A percentile compares a stretch with the other conserved stretches of the same genome.
phyloP scores from a whole-genome alignment of 1,284 basidiomycete genomes.

The Moesziomyces aphidis region DNA sequence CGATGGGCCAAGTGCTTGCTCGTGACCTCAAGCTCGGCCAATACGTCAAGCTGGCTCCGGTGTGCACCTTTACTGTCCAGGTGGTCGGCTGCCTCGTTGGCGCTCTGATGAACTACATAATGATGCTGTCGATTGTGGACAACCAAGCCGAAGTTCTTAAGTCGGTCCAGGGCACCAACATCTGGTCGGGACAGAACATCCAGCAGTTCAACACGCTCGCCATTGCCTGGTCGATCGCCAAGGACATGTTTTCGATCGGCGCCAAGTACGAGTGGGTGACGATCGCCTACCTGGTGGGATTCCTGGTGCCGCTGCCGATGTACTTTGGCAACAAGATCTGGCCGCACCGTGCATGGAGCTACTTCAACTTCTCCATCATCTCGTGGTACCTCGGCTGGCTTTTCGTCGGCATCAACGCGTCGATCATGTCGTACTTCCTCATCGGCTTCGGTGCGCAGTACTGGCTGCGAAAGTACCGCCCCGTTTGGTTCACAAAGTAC shows the following conservation, averaged over 20 bases:
- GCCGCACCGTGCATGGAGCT: constrained; percentile 39
- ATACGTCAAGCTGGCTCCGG: constrained; percentile 53
- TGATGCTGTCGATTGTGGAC: constrained; percentile 30
- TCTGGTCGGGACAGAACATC: constrained; percentile 49
- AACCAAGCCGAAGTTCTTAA: constrained; percentile 41
- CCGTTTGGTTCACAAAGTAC: constrained; percentile 71
- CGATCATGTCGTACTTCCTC: constrained; percentile 31
- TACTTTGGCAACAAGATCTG: constrained; percentile 33
- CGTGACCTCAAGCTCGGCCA: constrained; percentile 47
- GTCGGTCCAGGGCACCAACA: constrained; percentile 42
- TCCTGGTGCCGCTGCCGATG: constrained; percentile 27
- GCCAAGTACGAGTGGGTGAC: constrained; percentile 42
- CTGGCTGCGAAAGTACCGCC: constrained; percentile 40
- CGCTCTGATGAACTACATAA: constrained; percentile 41
- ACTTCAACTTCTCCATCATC: constrained; percentile 48
- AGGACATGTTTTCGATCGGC: constrained; percentile 40
- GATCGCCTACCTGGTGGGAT: constrained; percentile 24
- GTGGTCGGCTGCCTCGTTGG: constrained; percentile 46
- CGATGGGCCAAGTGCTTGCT: constrained; percentile 27
- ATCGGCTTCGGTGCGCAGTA: constrained; percentile 41
- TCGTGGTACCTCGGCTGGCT: constrained; percentile 42
- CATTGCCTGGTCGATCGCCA: constrained; percentile 48
- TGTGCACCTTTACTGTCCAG: constrained; percentile 41
- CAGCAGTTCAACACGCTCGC: constrained; percentile 47
- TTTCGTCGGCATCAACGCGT: constrained; percentile 34